Evolutionary conservation across 805 yeast genomes (phyloP).

Genomic region (Metschnikowia gelsemii): DNA sequence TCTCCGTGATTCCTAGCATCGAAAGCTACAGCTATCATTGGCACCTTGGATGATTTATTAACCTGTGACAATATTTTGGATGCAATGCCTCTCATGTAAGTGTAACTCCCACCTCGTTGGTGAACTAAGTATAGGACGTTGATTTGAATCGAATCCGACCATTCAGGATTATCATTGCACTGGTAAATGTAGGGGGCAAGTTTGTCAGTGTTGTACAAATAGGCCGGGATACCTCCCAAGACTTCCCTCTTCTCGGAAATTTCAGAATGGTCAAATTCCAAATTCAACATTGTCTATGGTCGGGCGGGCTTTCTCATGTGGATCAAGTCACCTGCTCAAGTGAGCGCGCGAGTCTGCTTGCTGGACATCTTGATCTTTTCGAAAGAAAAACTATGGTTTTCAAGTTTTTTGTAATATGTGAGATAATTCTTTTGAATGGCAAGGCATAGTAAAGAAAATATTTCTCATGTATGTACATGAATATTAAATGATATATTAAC

Average conservation of each 20-base stretch:
- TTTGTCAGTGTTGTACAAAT: conserved; percentile 41
- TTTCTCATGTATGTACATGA: too few relatives aligned
- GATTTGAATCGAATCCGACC: conserved; percentile 27
- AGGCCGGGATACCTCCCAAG: conserved; percentile 49
- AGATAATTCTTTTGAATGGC: too few relatives aligned
- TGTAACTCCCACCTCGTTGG: conserved; percentile 43
- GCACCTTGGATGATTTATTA: conserved; percentile 22
- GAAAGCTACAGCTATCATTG: conserved; percentile 48
- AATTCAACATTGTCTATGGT: conserved; percentile 12
- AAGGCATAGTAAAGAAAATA: too few relatives aligned
- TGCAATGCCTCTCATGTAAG: conserved; percentile 41
- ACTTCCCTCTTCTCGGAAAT: conserved; percentile 13
- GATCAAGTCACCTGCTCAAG: too few relatives aligned
- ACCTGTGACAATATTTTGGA: conserved; percentile 32
- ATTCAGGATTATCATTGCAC: conserved; percentile 11
- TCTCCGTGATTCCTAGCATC: conserved; percentile 60
- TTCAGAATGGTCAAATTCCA: conserved; percentile 11
- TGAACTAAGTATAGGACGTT: conserved; percentile 48
- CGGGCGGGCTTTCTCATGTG: neutral
- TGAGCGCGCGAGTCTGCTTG: too few relatives aligned
- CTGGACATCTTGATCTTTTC: too few relatives aligned
- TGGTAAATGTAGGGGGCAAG: conserved; percentile 28
- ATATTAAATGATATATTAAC: too few relatives aligned
- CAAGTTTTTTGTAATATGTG: too few relatives aligned
- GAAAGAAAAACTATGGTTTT: too few relatives aligned